Conservation (phyloP, 108 stramenopile species). For the Licmophora abbreviata region DNA sequence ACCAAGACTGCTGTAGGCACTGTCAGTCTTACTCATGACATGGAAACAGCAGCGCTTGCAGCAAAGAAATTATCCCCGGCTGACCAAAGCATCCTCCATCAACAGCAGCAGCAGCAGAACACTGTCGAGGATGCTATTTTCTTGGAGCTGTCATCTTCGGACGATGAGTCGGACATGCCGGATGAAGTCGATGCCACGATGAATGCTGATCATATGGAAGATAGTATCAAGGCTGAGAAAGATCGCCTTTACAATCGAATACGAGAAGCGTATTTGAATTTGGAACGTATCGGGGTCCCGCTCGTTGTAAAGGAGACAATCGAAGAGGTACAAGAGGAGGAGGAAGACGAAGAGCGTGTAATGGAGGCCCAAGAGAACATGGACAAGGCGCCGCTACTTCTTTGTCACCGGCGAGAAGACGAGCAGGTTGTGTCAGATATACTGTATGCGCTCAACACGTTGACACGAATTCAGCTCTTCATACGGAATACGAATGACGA, state of each 20-base stretch:
- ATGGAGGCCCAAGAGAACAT: slow-evolving; percentile 4
- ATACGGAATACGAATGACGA: background rate
- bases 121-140: background rate
- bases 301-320: slow-evolving; percentile 32
- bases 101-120: background rate
- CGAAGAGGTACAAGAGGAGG: too few relatives aligned
- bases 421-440: slow-evolving; percentile 35
- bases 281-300: slow-evolving; percentile 37
- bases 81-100: background rate
- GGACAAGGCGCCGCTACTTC: background rate
- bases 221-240: background rate
- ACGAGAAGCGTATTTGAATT: slow-evolving; percentile 19
- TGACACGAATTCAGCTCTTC: slow-evolving; percentile 17
- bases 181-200: background rate
- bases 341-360: background rate
- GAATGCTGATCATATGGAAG: background rate
- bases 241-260: slow-evolving; percentile 6
- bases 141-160: background rate
- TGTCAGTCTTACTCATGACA: background rate
- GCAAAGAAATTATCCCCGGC: background rate
- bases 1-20: background rate
- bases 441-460: slow-evolving; percentile 28
- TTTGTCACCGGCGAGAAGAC: slow-evolving; percentile 28
- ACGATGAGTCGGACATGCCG: slow-evolving; percentile 7
- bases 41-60: too few relatives aligned